Evolutionary conservation across 2,329 filamentous ascomycete species (phyloP).

Genomic region (Cladosporium halotolerans): DNA sequence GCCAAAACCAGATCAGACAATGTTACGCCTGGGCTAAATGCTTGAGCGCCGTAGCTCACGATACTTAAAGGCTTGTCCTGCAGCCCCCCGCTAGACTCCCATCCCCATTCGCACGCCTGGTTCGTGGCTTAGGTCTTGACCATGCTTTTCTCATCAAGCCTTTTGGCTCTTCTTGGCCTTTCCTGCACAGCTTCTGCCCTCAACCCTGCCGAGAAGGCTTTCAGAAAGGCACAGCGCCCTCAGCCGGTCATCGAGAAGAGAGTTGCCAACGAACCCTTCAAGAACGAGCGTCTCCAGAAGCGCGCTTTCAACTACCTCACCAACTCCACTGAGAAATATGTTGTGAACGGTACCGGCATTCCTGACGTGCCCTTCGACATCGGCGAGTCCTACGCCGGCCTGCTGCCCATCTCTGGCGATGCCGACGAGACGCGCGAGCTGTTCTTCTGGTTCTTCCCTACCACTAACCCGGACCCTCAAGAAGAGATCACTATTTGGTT

Average conservation of each 20-base stretch:
- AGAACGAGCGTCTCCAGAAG: conserved; percentile 3
- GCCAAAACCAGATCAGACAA: conserved; percentile 2
- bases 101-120: neutral
- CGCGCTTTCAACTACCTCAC: conserved; percentile 11
- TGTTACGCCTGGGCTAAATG: neutral
- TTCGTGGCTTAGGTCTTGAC: conserved; percentile 4
- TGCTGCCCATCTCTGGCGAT: conserved; percentile 48
- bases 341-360: conserved; percentile 25
- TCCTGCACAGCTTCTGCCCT: conserved; percentile 5
- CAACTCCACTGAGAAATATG: conserved; percentile 14
- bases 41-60: neutral
- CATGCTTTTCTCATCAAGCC: conserved; percentile 10
- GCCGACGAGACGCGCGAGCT: conserved; percentile 41
- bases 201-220: conserved; percentile 10
- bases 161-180: conserved; percentile 8
- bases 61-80: conserved; percentile 11
- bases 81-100: neutral
- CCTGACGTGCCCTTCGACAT: conserved; percentile 40
- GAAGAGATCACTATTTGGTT: conserved; percentile 44
- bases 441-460: conserved; percentile 54
- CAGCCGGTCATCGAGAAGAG: conserved; percentile 11
- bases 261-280: conserved; percentile 4
- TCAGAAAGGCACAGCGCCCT: conserved; percentile 10
- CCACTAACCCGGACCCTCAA: conserved; percentile 39
- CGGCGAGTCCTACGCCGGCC: conserved; percentile 39